phyloP scores from a whole-genome alignment of 108 stramenopile species.

The Skeletonema marinoi region DNA sequence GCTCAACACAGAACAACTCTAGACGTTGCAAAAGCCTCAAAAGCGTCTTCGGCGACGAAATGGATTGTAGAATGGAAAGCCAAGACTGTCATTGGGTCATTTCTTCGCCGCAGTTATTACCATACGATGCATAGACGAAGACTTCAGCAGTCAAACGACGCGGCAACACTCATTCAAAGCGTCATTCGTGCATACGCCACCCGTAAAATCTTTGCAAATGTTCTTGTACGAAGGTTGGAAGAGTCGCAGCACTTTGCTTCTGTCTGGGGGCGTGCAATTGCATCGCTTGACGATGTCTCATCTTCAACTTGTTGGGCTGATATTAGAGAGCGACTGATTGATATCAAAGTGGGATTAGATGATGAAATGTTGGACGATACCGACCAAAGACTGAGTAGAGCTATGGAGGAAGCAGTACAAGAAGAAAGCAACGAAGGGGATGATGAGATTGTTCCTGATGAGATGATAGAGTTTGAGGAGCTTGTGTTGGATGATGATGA shows the following conservation, averaged over 20 bases:
- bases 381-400: background rate
- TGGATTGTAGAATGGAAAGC: constrained; percentile 7
- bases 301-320: background rate
- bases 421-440: background rate
- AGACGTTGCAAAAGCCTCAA: constrained; percentile 13
- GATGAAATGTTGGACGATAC: constrained; percentile 5
- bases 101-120: constrained; percentile 3
- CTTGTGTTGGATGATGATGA: background rate
- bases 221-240: background rate
- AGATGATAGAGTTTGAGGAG: background rate
- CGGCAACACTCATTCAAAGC: constrained; percentile 6
- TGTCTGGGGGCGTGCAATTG: constrained; percentile 2
- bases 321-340: background rate
- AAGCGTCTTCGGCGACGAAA: background rate
- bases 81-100: background rate
- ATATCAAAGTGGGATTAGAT: constrained; percentile 7
- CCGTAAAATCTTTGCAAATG: background rate
- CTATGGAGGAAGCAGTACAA: background rate
- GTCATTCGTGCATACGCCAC: constrained; percentile 6
- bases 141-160: background rate
- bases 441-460: background rate
- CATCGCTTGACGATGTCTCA: background rate
- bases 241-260: constrained; percentile 11
- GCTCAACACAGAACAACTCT: background rate
- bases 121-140: background rate